phyloP scores from a whole-genome alignment of 805 yeast species.

The Nakazawaea populi region DNA sequence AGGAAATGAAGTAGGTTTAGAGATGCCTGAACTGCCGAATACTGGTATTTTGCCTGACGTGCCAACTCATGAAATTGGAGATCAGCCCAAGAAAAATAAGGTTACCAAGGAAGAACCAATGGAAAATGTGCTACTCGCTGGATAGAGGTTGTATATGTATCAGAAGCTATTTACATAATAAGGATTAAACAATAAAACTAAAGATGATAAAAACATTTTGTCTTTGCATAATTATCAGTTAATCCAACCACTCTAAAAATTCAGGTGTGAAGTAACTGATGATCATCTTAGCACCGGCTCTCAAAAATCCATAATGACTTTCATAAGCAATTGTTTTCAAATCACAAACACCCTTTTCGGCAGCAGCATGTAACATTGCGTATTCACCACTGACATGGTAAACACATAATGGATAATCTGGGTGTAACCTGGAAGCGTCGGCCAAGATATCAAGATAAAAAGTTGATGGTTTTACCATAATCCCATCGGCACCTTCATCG shows the following conservation, averaged over 20 bases:
- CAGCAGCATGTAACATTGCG: constrained; percentile 98
- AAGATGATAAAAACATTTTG: no score
- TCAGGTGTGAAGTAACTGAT: constrained; percentile 95
- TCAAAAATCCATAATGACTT: constrained; percentile 80
- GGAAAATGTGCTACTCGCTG: constrained; percentile 15
- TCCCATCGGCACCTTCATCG: constrained; percentile 91
- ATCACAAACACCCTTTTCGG: constrained; percentile 89
- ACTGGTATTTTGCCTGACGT: constrained; percentile 13
- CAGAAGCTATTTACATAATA: no score
- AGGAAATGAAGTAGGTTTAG: constrained; percentile 7
- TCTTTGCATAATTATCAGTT: no score
- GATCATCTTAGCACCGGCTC: constrained; percentile 93
- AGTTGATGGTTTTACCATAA: constrained; percentile 93
- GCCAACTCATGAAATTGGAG: constrained; percentile 14
- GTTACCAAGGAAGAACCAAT: constrained; percentile 14
- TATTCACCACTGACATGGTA: constrained; percentile 97
- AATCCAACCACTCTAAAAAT: constrained; percentile 83
- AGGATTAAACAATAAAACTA: no score
- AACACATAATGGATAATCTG: constrained; percentile 85
- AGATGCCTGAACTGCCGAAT: constrained; percentile 15
- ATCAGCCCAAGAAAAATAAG: constrained; percentile 16
- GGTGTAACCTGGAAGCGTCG: constrained; percentile 79
- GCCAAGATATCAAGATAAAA: constrained; percentile 87
- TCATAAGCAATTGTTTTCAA: constrained; percentile 77
- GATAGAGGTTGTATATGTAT: constrained; percentile 6